Base-by-base conservation (phyloP, 108 stramenopile genomes). In the Conticribra guillardii region DNA sequence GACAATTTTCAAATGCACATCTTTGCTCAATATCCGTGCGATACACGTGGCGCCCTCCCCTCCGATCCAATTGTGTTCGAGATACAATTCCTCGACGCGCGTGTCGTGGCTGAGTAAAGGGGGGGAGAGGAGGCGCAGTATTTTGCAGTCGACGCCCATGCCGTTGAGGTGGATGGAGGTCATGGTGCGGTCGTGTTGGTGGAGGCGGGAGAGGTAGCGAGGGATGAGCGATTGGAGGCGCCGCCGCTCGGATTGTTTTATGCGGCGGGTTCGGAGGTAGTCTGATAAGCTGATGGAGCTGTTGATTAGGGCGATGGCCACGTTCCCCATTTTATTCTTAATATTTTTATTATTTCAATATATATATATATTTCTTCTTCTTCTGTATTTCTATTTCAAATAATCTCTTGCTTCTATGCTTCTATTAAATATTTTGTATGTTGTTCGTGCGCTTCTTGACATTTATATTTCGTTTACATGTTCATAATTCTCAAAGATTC, bases 271-370 rank as follows among this genome's bases (percentile, higher is more conserved):
- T 23, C 50, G 50, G 22, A 68, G 19, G 31, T 54, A 60, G 47
- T 76, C 74, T 0, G 59, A 45, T 60, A 61, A 50, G 4, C 28
- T 23, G 2, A 76, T 41, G 9, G 60, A 24, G 48, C 30, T 37
- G 4, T 61, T 61, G 41, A 67, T 60, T 28, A 67, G 67, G 37
- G 73, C 57, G 0, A 74, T 66, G 26, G 74, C 74, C 0, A 76
- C 61, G 45, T 76, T 76, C 0, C 74, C 74, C 74, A 76, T 76
- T 29, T 47, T 18, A 3, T 23, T n/a, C n/a, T n/a, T n/a, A n/a
- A n/a, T n/a, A n/a, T n/a, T n/a, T n/a, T n/a, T n/a, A n/a, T n/a
- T n/a, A n/a, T n/a, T n/a, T n/a, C n/a, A n/a, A n/a, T n/a, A n/a
- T n/a, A n/a, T n/a, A n/a, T n/a, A n/a, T n/a, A n/a, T n/a, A n/a